A percentile compares a stretch with the other conserved stretches of the same genome.
These are phyloP conservation scores for Phaeosphaeria sp. DNA, from an alignment of 2,329 filamentous ascomycete species.

Conservation along the genomic window DNA sequence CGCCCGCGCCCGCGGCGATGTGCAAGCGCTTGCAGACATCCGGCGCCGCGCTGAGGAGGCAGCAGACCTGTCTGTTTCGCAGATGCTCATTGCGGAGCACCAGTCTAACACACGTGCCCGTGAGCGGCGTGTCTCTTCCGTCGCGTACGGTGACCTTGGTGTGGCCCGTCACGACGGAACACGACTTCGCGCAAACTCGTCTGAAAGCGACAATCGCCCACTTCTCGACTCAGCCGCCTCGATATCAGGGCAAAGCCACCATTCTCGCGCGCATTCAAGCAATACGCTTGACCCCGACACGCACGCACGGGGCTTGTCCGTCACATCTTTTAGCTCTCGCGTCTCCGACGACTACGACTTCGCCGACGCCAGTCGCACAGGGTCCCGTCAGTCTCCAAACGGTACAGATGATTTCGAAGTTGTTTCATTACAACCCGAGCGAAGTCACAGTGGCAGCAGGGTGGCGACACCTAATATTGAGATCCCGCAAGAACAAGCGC, in stretches of 20 bases:
- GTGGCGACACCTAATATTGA: constrained; percentile 31
- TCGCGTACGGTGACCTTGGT: constrained; percentile 78
- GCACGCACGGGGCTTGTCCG: constrained; percentile 53
- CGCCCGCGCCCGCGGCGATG: constrained; percentile 75
- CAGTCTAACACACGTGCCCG: constrained; percentile 62
- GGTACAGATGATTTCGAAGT: constrained; percentile 52
- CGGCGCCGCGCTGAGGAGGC: constrained; percentile 59
- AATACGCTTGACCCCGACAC: constrained; percentile 34
- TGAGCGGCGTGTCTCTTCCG: constrained; percentile 73
- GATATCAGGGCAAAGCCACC: constrained; percentile 53
- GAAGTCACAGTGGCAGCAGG: constrained; percentile 39
- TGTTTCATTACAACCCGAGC: constrained; percentile 48
- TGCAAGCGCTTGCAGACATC: constrained; percentile 67
- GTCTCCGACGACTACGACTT: constrained; percentile 48
- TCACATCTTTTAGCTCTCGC: constrained; percentile 48
- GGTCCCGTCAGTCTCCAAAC: constrained; percentile 13
- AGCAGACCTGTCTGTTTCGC: constrained; percentile 49
- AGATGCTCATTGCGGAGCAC: constrained; percentile 64
- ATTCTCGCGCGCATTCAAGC: constrained; percentile 31
- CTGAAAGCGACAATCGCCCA: constrained; percentile 74
- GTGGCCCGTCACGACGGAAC: constrained; percentile 80
- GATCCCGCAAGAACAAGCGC: constrained; percentile 42
- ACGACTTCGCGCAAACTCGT: constrained; percentile 74
- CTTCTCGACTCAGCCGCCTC: constrained; percentile 75
- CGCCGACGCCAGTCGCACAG: constrained; percentile 30